Conservation (phyloP, 495 filamentous ascomycete species). For the Podospora bellae-mahoneyi region DNA sequence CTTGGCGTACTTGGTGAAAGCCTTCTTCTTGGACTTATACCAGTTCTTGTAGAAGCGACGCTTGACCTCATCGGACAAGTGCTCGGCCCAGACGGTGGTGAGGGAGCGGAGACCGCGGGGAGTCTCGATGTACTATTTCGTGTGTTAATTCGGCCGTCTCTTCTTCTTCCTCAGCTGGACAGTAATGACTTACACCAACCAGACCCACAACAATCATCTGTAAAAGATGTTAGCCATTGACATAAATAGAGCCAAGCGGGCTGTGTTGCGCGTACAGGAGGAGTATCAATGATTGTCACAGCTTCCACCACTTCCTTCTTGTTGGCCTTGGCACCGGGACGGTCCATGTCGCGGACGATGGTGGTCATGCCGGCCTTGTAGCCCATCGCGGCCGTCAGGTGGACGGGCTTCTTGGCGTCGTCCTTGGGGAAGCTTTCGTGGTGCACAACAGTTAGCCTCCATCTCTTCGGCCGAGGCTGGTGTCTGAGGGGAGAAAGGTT, state of each 20-base stretch:
- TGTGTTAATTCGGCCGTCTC: constrained; percentile 22
- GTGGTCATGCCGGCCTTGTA: constrained; percentile 99
- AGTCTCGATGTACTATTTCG: constrained; percentile 84
- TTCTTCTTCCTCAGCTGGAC: constrained; percentile 28
- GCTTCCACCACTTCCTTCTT: constrained; percentile 99
- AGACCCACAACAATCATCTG: constrained; percentile 99
- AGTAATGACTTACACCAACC: constrained; percentile 62
- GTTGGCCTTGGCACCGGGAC: constrained; percentile 98
- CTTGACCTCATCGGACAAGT: constrained; percentile 96
- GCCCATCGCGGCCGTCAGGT: constrained; percentile 96
- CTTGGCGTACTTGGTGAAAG: constrained; percentile 99
- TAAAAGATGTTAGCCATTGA: constrained; percentile 59
- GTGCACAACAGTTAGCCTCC: constrained; percentile 29
- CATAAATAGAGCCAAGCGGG: constrained; percentile 55
- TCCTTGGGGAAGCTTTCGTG: constrained; percentile 92
- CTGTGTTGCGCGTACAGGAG: constrained; percentile 84
- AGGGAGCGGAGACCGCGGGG: constrained; percentile 98
- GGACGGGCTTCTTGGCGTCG: constrained; percentile 98
- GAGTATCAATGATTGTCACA: constrained; percentile 98
- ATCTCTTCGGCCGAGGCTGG: not conserved
- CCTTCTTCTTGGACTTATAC: constrained; percentile 99
- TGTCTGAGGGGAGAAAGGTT: constrained; percentile 9
- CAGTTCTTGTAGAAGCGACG: constrained; percentile 99
- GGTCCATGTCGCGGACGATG: constrained; percentile 98
- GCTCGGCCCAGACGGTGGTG: constrained; percentile 99